Base-by-base conservation (phyloP, 768 basidiomycete species). In the Mycena capillaripes region DNA sequence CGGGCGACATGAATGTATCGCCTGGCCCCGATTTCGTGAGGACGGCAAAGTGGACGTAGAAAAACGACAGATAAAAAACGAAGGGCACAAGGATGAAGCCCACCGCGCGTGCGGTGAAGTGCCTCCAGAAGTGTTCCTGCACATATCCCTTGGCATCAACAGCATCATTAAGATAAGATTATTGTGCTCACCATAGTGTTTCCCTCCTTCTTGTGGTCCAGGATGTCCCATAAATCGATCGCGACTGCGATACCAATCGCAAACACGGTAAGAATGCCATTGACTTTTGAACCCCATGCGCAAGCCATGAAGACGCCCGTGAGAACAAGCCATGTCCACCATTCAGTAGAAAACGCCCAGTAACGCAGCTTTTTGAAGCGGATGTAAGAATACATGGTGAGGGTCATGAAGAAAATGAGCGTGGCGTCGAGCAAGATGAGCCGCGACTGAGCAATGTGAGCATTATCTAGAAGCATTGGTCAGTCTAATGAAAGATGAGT, bases 211-310 rank as follows among this genome's bases (percentile, higher is more conserved):
- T 88, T 92, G 79, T 92, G 82, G 81, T 99, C 98, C 77, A 99
- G 83, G 50, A 99, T 87, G 75, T 93, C 95, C 97, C 98, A 99
- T 14, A 99, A 86, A 80, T 99, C 98, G 70, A 97, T 91, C 34
- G 95, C 79, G 52, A 99, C 98, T 8, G 97, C 97, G 58, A 94
- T 87, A 2, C 98, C 98, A 75, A 99, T 91, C 17, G 95, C 90
- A 48, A 91, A 66, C 68, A 99, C 98, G 2, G 96, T 96, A 71
- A 99, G 87, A 57, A 99, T 86, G 40, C 98, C 98, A 76, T 98
- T 98, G 83, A 99, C 98, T 83, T 99, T 99, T 78, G 97, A 97
- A 5, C 95, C 96, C 89, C 98, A 95, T 2, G 97, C 95, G 81
- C 96, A 96, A 38, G 97, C 96, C 90, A 99, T 95, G 82, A 94